phyloP scores from a whole-genome alignment of 495 filamentous ascomycete species.

The Coniosporium apollinis region DNA sequence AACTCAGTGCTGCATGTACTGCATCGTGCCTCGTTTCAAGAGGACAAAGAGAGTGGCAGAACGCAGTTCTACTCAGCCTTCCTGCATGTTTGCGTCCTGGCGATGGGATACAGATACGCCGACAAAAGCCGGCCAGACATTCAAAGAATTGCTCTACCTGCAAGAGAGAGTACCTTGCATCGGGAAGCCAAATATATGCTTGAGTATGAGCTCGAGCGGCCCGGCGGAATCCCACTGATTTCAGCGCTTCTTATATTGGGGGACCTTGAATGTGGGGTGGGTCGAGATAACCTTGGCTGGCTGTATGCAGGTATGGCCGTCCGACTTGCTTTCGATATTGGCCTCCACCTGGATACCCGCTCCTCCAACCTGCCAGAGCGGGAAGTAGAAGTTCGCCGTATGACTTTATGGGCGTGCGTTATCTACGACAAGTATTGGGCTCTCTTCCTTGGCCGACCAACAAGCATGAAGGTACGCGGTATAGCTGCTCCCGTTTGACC shows the following conservation, averaged over 20 bases:
- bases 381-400: slow-evolving; percentile 27
- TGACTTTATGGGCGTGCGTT: slow-evolving; percentile 33
- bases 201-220: slow-evolving; percentile 32
- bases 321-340: slow-evolving; percentile 33
- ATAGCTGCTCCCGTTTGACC: no score
- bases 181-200: slow-evolving; percentile 36
- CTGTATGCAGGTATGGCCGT: slow-evolving; percentile 35
- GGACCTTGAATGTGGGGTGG: slow-evolving; percentile 35
- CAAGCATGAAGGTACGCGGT: no score
- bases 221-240: slow-evolving; percentile 32
- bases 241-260: slow-evolving; percentile 33
- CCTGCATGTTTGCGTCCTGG: slow-evolving; percentile 35
- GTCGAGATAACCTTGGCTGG: slow-evolving; percentile 35
- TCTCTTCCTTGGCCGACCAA: slow-evolving; percentile 32
- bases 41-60: slow-evolving; percentile 27
- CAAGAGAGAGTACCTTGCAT: slow-evolving; percentile 34
- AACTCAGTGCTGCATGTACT: slow-evolving; percentile 31
- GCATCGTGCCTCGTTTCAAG: slow-evolving; percentile 31
- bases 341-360: slow-evolving; percentile 28
- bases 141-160: slow-evolving; percentile 27
- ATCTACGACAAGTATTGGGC: slow-evolving; percentile 36
- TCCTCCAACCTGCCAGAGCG: slow-evolving; percentile 22
- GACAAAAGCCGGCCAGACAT: slow-evolving; percentile 31
- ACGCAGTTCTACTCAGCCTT: slow-evolving; percentile 33
- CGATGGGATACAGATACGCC: slow-evolving; percentile 33